A percentile compares a stretch with the other conserved stretches of the same genome.
Conservation (phyloP, 139 green algal genomes). For the Raphidocelis subcapitata region DNA sequence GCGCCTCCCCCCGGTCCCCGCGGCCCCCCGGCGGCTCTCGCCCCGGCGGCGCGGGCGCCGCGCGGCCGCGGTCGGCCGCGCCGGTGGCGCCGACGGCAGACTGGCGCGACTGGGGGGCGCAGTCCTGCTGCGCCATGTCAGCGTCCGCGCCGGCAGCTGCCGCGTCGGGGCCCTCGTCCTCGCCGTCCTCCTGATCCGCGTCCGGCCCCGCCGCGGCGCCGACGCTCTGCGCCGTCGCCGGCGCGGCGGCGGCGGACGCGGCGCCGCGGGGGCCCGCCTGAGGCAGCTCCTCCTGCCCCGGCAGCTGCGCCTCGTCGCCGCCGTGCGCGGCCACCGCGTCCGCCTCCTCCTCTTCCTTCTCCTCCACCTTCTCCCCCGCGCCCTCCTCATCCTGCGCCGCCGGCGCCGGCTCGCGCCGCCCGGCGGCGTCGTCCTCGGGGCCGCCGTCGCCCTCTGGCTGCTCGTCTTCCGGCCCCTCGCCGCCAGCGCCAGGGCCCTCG, state of each 20-base stretch:
- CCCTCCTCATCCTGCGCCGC: slow-evolving; percentile 25
- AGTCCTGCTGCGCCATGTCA: slow-evolving; percentile 8
- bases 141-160: slow-evolving; percentile 29
- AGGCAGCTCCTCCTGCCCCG: slow-evolving; percentile 31
- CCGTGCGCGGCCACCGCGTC: slow-evolving; percentile 16
- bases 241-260: slow-evolving; percentile 34
- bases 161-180: slow-evolving; percentile 11
- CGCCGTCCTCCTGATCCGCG: slow-evolving; percentile 12
- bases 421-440: slow-evolving; percentile 18
- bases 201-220: slow-evolving; percentile 27
- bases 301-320: slow-evolving; percentile 17
- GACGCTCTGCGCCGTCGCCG: slow-evolving; percentile 13
- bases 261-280: slow-evolving; percentile 57
- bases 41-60: slow-evolving; percentile 16
- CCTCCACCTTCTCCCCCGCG: slow-evolving; percentile 18
- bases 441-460: slow-evolving; percentile 18
- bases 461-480: slow-evolving; percentile 23
- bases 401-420: slow-evolving; percentile 23
- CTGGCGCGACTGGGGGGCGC: slow-evolving; percentile 28
- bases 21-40: slow-evolving; percentile 34
- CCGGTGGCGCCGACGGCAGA: slow-evolving; percentile 17
- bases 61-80: slow-evolving; percentile 12
- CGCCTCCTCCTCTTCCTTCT: slow-evolving; percentile 30
- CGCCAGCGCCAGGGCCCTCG: slow-evolving; percentile 24
- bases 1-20: slow-evolving; percentile 12